Base-by-base conservation (phyloP, 257 asterid genomes). In the Oldenlandia corymbosa region DNA sequence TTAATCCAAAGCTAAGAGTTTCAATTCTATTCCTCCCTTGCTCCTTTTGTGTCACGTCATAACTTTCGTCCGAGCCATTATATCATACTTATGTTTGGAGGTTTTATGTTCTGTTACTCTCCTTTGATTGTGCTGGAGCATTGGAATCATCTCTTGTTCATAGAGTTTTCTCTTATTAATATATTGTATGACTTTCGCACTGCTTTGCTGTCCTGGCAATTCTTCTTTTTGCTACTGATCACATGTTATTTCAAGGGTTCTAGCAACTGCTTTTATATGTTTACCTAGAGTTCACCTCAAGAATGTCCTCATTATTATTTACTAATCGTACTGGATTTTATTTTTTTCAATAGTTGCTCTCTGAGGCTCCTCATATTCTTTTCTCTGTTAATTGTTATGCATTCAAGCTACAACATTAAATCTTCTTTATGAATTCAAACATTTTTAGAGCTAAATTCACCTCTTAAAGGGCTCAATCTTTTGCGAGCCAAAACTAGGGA, bases 401-500 rank as follows among this genome's bases (percentile, higher is more conserved):
- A n/a, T n/a, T 23, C 32, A 28, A 21, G 21, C n/a, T 10, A 12
- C 23, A 43, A 32, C 9, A 31, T 45, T 5, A 17, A 11, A 34
- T 3, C 68, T 48, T 14, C 50, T 32, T 58, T 50, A 49, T 56
- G 37, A 26, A 18, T 52, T 49, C 37, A 26, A 37, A 58, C 17
- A n/a, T 46, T 36, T 9, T 68, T 12, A 58, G 16, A 14, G 50
- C 71, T 41, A 45, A 10, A 7, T 24, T 49, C 55, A 49, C 39
- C 21, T 62, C 28, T n/a, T 16, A 16, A 10, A 26, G 26, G 20
- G 7, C 30, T 41, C 34, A n/a, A 28, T 2, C 16, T 84, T 78
- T 65, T 88, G 62, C 95, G 79, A 86, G 94, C 90, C 66, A 83
- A 86, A 83, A 90, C 84, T 56, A 75, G 91, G 77, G 89, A 83